Base-by-base conservation (phyloP, 148 eudicot genomes). In the Pouteria glomerata region DNA sequence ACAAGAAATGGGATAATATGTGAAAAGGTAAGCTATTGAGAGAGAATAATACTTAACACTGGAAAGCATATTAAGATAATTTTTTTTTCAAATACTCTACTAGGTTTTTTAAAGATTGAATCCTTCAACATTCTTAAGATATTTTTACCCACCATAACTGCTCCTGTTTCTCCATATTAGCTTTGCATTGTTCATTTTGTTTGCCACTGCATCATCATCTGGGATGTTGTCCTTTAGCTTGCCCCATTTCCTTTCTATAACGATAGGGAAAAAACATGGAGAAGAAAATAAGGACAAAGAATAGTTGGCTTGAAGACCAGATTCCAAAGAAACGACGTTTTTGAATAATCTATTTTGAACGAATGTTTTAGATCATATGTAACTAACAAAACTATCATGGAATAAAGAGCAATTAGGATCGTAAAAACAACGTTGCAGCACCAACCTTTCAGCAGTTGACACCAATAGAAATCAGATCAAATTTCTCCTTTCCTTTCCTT, bases 101-200 rank as follows among this genome's bases (percentile, higher is more conserved):
- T 44, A 15, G 35, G 7, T 29, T 37, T 37, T 63, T 16, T 13
- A 44, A 15, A 27, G 15, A 26, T 64, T 5, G 31, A n/a, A 64
- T 24, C 52, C 72, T 68, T 56, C 16, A 53, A 44, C 48, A 53
- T 41, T 55, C 50, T 74, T n/a, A 35, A 26, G 35, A 19, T 16
- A 27, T n/a, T 15, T 69, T 55, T 42, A 73, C 69, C 61, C 18
- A 48, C 47, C 67, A 44, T 60, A 16, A 63, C 51, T 62, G 27
- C 69, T 73, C 47, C 50, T 50, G 56, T 35, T 42, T 45, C 35
- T 58, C 56, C 57, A 72, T 52, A 65, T 41, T 65, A 44, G 33
- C 69, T n/a, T 56, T 56, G 63, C 57, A 57, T 53, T 24, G 10
- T 6, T 59, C 63, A 30, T n/a, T 59, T 31, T 59, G 37, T 10